Evolutionary conservation across 495 filamentous ascomycete species (phyloP).

Genomic region (Penicillium paxilli): DNA sequence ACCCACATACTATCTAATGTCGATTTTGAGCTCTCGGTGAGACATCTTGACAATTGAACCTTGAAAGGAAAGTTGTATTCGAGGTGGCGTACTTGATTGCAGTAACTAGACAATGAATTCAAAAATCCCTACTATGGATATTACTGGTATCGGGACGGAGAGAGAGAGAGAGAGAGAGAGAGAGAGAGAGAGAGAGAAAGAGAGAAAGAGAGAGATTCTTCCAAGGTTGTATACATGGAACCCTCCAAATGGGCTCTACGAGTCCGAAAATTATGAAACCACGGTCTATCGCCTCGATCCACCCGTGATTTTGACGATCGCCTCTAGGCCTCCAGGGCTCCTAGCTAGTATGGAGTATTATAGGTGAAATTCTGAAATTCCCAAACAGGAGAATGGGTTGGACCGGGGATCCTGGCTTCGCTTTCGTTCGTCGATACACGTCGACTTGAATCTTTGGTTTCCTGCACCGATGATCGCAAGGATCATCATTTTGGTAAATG

Average conservation of each 20-base stretch:
- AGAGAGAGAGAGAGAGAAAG: too few relatives aligned
- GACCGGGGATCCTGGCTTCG: background rate
- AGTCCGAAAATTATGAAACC: background rate
- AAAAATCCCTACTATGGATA: too few relatives aligned
- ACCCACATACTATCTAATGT: background rate
- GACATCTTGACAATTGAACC: background rate
- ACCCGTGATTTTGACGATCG: background rate
- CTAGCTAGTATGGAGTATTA: too few relatives aligned
- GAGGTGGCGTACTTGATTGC: background rate
- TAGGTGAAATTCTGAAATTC: too few relatives aligned
- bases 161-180: too few relatives aligned
- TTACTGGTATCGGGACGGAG: too few relatives aligned
- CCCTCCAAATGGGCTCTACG: background rate
- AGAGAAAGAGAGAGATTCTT: too few relatives aligned
- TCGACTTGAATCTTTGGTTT: background rate
- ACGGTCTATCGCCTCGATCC: background rate
- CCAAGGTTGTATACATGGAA: too few relatives aligned
- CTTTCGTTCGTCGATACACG: background rate
- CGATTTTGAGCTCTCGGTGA: background rate
- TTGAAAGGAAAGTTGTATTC: background rate
- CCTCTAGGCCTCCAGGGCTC: background rate
- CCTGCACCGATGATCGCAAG: background rate
- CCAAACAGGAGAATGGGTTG: background rate
- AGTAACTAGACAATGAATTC: too few relatives aligned
- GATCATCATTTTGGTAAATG: background rate